Base-by-base conservation (phyloP, 2,329 filamentous ascomycete species). In the Penicillium psychrosexuale region DNA sequence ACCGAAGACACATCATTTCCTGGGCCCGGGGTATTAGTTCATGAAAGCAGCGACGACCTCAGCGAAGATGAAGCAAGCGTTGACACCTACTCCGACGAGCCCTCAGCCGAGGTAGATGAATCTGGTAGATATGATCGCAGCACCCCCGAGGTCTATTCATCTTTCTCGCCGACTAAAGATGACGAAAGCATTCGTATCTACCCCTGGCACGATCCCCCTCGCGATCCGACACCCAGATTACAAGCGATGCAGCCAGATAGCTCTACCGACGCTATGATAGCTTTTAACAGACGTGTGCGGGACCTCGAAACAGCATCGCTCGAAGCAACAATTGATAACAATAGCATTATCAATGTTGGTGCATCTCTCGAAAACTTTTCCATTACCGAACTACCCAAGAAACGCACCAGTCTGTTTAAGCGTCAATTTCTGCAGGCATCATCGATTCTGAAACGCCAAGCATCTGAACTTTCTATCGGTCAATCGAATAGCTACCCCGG, bases 241-340 rank as follows among this genome's bases (percentile, higher is more conserved):
- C 66, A 69, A 13, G 57, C 66, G 59, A 58, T 68, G 56, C 81
- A 84, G 57, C 81, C 81, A n/a, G 66, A 69, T 38, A 82, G 75
- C 8, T 81, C 82, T 0, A 81, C 77, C 61, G 78, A 77, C 38
- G 82, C 82, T n/a, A 84, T 84, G 66, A 73, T 77, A 68, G 75
- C 77, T 38, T 84, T 78, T 61, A 67, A 74, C 31, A 70, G 74
- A 59, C 75, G 77, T 46, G 78, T 78, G 4, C 77, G 74, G 42
- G 80, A 83, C 50, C 71, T 80, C 15, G 82, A 84, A 47, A 78
- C 77, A 8, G 75, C 78, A 42, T 84, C 82, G 13, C 75, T 81
- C 44, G 75, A 78, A 43, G 82, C 81, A 17, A 84, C 82, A 9
- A 77, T 77, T 15, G 82, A 84, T 55, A 69, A 81, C 48, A 76